Evolutionary conservation across 345 rosid species (phyloP), one percentile per base, ranked within the genome.

Genomic region (Camelina sativa): DNA sequence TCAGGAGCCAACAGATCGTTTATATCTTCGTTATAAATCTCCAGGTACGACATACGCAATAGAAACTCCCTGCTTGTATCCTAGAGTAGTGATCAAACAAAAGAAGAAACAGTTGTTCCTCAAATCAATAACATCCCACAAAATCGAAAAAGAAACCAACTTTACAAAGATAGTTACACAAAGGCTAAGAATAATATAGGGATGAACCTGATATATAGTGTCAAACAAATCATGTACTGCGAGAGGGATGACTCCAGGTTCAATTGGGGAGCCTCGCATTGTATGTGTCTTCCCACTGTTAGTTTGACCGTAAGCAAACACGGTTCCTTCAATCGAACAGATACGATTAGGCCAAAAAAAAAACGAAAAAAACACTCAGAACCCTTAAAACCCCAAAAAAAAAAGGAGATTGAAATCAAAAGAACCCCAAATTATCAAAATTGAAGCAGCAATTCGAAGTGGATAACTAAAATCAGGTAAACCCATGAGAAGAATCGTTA

Each of bases 271-370:
- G 55, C 98, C 98, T 51, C 98, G 87, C 98, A 94, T 94, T 8
- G 98, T 94, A 65, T 91, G 91, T 0, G 98, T 94, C 87, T 94
- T 94, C 12, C 97, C 98, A 47, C 97, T 94, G 41, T 91, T 91
- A 7, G 98, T 94, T 73, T 94, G 97, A 38, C 98, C 98, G 51
- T 94, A 94, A 20, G 97, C 98, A 84, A 94, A 94, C 43, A 94
- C 96, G 10, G 98, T 94, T 17, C 98, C 98, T 94, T 64, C 47
- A 69, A 61, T 10, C 38, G 4, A 72, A 61, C 37, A 71, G 4
- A 76, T 46, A 34, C 11, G 5, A 71, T 22, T 66, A 58, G 12
- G 22, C 16, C 4, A 25, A 25, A 25, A 25, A 23, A 50, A 71
- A 41, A 63, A 13, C 13, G 8, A 40, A 60, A 38, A 38, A 30